Evolutionary conservation across 2,329 filamentous ascomycete genomes (phyloP), one percentile per base, ranked within the genome.

Genomic region (Aspergillus tubingensis): DNA sequence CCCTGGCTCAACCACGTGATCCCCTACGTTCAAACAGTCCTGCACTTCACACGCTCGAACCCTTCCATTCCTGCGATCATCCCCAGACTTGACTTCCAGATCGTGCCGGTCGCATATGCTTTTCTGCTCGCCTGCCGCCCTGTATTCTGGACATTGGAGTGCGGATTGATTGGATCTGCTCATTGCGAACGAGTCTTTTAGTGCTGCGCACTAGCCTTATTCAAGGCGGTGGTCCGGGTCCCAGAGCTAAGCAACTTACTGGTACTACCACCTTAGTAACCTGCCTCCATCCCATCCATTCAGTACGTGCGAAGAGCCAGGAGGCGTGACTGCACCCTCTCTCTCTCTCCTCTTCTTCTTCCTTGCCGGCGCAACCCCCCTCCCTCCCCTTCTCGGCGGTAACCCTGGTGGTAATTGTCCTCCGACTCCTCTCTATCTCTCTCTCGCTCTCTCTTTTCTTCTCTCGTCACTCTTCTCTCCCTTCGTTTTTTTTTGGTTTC

Each of bases 191-290:
- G 43, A 63, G 57, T 60, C 60, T 55, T 36, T 36, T 61, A 60
- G 64, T 67, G 65, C 64, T 65, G 62, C 50, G 61, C 67, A 70
- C 67, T 67, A 70, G 62, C 67, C 59, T 65, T 58, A 60, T 63
- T 62, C 54, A 61, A 67, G 68, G 65, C 65, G 68, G 67, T 69
- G 66, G 65, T 65, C 65, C 67, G 62, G 62, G 59, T 60, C 65
- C 64, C 54, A 62, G 59, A 67, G 62, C 66, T 67, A 64, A 67
- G 57, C 63, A 65, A 50, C 53, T 62, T 58, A 58, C 58, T 56
- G 48, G 56, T 59, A 57, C 58, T 57, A 49, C 59, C 56, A 55
- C 57, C 65, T 61, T 57, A 56, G 57, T 52, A 55, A 57, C 53
- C 48, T 41, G 52, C 56, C 58, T 50, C 60, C 50, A 58, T 58